A percentile compares a stretch with the other conserved stretches of the same genome.
Evolutionary conservation across 2,329 filamentous ascomycete genomes (phyloP).

Genomic region (Rhytidhysteron rufulum): DNA sequence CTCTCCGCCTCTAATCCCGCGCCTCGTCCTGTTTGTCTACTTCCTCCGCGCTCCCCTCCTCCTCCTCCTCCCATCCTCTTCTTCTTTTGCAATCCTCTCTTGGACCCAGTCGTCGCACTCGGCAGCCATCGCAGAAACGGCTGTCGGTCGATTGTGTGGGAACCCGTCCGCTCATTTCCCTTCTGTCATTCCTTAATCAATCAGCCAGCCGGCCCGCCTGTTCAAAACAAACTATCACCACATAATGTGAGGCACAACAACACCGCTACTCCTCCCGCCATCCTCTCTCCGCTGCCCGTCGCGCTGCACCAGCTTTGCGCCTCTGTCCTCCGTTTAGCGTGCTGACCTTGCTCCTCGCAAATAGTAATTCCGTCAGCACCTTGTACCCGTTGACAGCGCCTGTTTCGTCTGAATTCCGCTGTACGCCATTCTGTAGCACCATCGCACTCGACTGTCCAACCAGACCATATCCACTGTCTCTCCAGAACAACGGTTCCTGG

Average conservation of each 20-base stretch:
- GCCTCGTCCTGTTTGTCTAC: constrained; percentile 15
- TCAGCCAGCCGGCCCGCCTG: neutral
- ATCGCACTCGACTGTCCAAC: constrained; percentile 19
- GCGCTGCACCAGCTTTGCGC: constrained; percentile 2
- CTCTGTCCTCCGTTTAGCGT: constrained; percentile 17
- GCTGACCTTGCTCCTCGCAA: constrained; percentile 24
- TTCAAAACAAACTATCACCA: constrained; percentile 8
- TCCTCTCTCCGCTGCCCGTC: neutral
- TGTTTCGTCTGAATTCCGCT: constrained; percentile 36
- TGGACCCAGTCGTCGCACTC: constrained; percentile 32
- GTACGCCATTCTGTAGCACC: constrained; percentile 29
- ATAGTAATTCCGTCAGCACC: constrained; percentile 28
- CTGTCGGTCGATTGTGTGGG: constrained; percentile 25
- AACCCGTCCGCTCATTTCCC: constrained; percentile 36
- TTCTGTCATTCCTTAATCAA: constrained; percentile 35
- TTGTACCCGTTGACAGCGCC: constrained; percentile 33
- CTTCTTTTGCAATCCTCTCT: constrained; percentile 8
- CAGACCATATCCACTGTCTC: constrained; percentile 11
- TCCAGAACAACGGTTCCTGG: constrained; percentile 18
- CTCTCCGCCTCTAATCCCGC: neutral
- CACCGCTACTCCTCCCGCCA: too few relatives aligned
- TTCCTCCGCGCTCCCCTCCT: constrained; percentile 9
- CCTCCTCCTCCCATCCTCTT: constrained; percentile 2
- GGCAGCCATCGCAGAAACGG: constrained; percentile 15
- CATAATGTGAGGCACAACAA: constrained; percentile 28